These are phyloP conservation scores for Myrica gale DNA, from an alignment of 306 rosid species.

Conservation along the genomic window DNA sequence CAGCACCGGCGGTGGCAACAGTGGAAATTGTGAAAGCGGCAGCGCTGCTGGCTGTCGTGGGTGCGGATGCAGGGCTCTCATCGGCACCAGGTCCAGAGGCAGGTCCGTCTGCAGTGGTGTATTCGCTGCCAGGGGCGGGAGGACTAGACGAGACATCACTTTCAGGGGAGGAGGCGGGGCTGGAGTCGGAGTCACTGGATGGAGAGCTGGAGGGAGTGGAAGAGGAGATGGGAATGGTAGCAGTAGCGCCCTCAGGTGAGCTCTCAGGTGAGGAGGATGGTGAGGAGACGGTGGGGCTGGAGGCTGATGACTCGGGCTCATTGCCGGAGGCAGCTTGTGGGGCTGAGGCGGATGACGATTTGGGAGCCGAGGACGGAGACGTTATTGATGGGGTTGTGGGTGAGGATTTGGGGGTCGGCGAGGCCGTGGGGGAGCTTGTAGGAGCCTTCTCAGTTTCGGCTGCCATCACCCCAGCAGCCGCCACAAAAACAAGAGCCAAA, in stretches of 20 bases:
- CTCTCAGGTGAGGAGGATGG: neutral
- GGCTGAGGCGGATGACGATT: neutral
- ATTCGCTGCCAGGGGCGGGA: conserved; percentile 48
- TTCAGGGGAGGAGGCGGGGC: conserved; percentile 29
- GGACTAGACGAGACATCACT: conserved; percentile 41
- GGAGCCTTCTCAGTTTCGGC: conserved; percentile 31
- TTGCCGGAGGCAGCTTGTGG: neutral
- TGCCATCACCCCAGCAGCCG: conserved; percentile 29
- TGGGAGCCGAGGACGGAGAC: neutral
- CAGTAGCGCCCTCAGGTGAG: neutral
- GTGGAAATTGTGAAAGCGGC: conserved; percentile 7
- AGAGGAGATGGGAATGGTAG: conserved; percentile 7
- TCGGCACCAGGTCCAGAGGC: conserved; percentile 10
- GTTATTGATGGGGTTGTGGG: conserved; percentile 22
- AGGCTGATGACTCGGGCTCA: neutral
- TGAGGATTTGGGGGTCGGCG: conserved; percentile 29
- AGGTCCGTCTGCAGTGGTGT: conserved; percentile 22
- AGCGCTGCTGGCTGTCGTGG: neutral
- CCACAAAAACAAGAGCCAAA: conserved; percentile 46
- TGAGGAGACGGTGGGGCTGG: conserved; percentile 13
- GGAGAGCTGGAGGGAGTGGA: conserved; percentile 13
- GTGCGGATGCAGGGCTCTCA: conserved; percentile 18
- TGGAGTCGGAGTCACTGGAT: neutral
- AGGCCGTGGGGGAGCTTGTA: conserved; percentile 33
- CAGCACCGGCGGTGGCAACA: neutral